These are phyloP conservation scores for Cryptosporidium andersoni DNA, from an alignment of 169 alveolate species.

Conservation along the genomic window DNA sequence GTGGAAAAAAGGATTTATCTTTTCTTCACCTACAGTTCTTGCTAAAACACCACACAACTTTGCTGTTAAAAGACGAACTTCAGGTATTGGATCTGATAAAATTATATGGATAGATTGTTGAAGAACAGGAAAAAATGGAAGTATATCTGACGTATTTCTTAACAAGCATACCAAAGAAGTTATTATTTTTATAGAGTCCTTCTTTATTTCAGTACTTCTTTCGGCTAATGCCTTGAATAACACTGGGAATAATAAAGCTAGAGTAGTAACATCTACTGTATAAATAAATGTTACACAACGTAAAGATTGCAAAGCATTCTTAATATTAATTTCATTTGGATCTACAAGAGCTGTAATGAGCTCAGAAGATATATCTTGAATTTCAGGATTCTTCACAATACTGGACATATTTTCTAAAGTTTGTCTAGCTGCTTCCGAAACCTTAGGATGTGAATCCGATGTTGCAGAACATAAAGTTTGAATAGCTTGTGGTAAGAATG, in stretches of 20 bases:
- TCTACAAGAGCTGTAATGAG: constrained; percentile 20
- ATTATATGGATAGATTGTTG: constrained; percentile 44
- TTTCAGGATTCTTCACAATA: constrained; percentile 55
- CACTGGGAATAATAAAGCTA: constrained; percentile 49
- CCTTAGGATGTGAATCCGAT: constrained; percentile 67
- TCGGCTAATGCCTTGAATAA: constrained; percentile 40
- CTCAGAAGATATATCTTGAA: constrained; percentile 29
- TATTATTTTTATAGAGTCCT: constrained; percentile 45
- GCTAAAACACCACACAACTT: constrained; percentile 39
- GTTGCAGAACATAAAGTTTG: constrained; percentile 29
- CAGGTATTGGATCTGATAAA: constrained; percentile 65
- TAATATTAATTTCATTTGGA: constrained; percentile 49
- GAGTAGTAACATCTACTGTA: constrained; percentile 44
- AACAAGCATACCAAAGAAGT: constrained; percentile 17
- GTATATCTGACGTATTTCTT: constrained; percentile 29
- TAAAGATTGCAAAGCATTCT: constrained; percentile 13
- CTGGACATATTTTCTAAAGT: constrained; percentile 29
- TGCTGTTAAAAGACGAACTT: constrained; percentile 49
- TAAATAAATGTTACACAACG: constrained; percentile 49
- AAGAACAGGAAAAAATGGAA: constrained; percentile 32
- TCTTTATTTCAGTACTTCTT: constrained; percentile 49
- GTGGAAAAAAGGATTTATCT: constrained; percentile 19
- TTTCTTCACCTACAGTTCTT: constrained; percentile 45
- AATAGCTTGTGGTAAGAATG: constrained; percentile 48
- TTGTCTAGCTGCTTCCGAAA: constrained; percentile 56